Evolutionary conservation across 495 filamentous ascomycete genomes (phyloP).

Genomic region (Penicillium soppii): DNA sequence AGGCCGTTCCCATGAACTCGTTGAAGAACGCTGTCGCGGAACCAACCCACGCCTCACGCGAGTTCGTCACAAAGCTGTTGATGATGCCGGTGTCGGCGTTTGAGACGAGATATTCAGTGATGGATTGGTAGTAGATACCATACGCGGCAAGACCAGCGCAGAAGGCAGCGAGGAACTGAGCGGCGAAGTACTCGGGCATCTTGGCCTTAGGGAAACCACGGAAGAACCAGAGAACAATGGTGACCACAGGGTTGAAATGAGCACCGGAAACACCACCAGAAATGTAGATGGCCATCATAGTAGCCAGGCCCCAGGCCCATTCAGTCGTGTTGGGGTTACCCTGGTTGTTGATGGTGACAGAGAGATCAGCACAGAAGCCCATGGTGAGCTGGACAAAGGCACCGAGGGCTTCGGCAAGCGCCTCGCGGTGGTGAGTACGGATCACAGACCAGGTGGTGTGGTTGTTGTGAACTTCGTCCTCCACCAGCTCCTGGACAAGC

Average conservation of each 20-base stretch:
- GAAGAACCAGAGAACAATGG: conserved; percentile 49
- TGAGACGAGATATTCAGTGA: conserved; percentile 34
- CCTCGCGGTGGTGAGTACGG: conserved; percentile 48
- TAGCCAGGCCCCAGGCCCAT: conserved; percentile 56
- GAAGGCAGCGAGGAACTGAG: conserved; percentile 49
- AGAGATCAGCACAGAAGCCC: conserved; percentile 49
- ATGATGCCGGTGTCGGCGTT: conserved; percentile 36
- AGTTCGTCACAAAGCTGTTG: conserved; percentile 39
- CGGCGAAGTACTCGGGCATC: conserved; percentile 48
- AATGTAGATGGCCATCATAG: conserved; percentile 59
- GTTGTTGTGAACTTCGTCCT: conserved; percentile 48
- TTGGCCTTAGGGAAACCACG: conserved; percentile 50
- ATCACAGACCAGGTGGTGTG: conserved; percentile 55
- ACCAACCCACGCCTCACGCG: conserved; percentile 44
- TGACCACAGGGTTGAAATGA: conserved; percentile 53
- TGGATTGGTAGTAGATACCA: conserved; percentile 50
- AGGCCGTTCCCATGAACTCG: conserved; percentile 48
- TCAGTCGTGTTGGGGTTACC: conserved; percentile 49
- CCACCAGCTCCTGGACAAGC: conserved; percentile 38
- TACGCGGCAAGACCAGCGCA: conserved; percentile 45
- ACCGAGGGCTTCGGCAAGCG: conserved; percentile 51
- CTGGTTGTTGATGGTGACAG: conserved; percentile 42
- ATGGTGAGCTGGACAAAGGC: conserved; percentile 44
- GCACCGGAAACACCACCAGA: conserved; percentile 56
- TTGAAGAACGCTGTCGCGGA: conserved; percentile 49